These are phyloP conservation scores for Tylopilus plumbeoviolaceoides DNA, from an alignment of 768 basidiomycete genomes.

Conservation along the genomic window DNA sequence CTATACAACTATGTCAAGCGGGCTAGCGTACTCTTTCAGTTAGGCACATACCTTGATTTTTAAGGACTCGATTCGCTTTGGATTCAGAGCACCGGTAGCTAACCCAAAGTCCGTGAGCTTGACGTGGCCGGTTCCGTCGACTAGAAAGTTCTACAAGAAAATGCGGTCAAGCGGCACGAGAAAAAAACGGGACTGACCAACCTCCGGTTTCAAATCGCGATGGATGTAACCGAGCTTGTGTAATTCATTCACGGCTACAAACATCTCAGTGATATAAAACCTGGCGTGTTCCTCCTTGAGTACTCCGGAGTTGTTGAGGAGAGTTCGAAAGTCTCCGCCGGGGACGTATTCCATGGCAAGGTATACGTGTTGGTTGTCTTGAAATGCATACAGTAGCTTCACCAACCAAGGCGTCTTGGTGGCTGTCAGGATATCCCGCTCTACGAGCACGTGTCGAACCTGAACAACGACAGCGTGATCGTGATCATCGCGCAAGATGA, in stretches of 20 bases:
- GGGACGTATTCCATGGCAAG: conserved; percentile 99
- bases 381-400: conserved; percentile 91
- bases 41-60: conserved; percentile 70
- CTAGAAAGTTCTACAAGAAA: conserved; percentile 79
- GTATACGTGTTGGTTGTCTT: conserved; percentile 86
- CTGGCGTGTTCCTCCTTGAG: conserved; percentile 95
- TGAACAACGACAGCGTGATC: conserved; percentile 25
- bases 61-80: conserved; percentile 89
- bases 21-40: not conserved
- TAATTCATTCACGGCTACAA: conserved; percentile 86
- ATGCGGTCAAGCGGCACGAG: not conserved
- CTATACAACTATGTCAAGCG: conserved; percentile 37
- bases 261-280: conserved; percentile 99
- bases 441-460: conserved; percentile 97
- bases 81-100: conserved; percentile 94
- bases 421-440: conserved; percentile 95
- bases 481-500: not conserved
- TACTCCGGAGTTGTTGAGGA: conserved; percentile 96
- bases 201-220: conserved; percentile 97
- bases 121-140: conserved; percentile 93
- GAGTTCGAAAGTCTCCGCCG: conserved; percentile 95
- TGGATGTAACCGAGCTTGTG: conserved; percentile 99
- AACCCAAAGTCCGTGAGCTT: conserved; percentile 98
- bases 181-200: conserved; percentile 30
- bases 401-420: conserved; percentile 99